Evolutionary conservation across 1,139 yeast genomes (phyloP), one percentile per base, ranked within the genome.

Genomic region (Magnusiomyces clavatus): DNA sequence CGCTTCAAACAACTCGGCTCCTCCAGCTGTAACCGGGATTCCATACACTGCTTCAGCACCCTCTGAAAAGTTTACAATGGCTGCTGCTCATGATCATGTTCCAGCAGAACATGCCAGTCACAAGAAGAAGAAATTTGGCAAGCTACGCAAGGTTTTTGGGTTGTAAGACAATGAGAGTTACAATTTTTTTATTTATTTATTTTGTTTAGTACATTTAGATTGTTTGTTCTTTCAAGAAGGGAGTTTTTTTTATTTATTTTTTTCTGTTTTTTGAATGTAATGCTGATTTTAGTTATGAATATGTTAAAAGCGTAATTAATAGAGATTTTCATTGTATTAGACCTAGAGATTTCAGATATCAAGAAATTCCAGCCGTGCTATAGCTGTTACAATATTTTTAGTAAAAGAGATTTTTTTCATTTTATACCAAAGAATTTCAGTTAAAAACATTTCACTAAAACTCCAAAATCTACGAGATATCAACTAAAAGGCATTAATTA

Each of bases 71-170:
- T 24, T 24, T 8, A 24, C 31, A 24, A 24, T 24, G 31, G 31
- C 31, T 24, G 31, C 31, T 24, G 31, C 31, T 24, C 31, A 5
- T 24, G 31, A 24, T 4, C 31, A 4, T 14, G 52, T 35, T 6
- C 35, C 24, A 29, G 41, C 24, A 29, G 41, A 19, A 20, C 46
- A 24, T 20, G 48, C 53, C 29, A 54, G 53, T 13, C 46, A 45
- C 42, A 61, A 61, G 57, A 63, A 63, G 57, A 63, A 63, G 54
- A 58, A 58, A 57, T 64, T 64, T 55, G 50, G 55, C n/a, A 62
- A 61, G 6, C 54, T 64, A 35, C 57, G 67, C 43, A 58, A 57
- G 46, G 60, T 63, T 17, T 63, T 64, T 54, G 63, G 65, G 13
- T 47, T 64, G 40, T 51, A 60, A 37, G 49, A 49, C 46, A 38